These are phyloP conservation scores for Candida glaebosa DNA, from an alignment of 805 yeast genomes.

Conservation along the genomic window DNA sequence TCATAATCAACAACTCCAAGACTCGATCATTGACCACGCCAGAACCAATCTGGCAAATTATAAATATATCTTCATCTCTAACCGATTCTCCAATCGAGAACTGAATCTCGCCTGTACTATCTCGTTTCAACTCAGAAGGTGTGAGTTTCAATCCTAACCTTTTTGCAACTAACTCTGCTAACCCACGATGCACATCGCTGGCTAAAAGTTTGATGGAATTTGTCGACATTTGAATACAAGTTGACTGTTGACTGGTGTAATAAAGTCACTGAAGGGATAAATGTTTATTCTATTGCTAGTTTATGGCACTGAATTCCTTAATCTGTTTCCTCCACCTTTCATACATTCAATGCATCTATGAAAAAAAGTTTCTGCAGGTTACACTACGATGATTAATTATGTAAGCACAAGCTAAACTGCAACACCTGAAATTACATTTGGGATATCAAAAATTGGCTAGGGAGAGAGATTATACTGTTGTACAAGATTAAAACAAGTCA, in stretches of 20 bases:
- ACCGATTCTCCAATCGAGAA: constrained; percentile 74
- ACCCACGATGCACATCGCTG: constrained; percentile 80
- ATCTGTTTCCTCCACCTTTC: neutral
- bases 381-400: constrained; percentile 2
- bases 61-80: constrained; percentile 78
- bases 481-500: constrained; percentile 31
- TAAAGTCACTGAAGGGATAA: no score
- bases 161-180: constrained; percentile 70
- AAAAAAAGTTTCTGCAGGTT: constrained; percentile 4
- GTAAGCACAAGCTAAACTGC: constrained; percentile 2
- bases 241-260: no score
- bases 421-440: neutral
- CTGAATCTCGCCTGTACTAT: constrained; percentile 75
- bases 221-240: constrained; percentile 72
- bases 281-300: no score
- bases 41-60: constrained; percentile 75
- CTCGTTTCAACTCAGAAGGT: constrained; percentile 69
- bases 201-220: constrained; percentile 52
- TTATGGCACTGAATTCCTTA: constrained; percentile 1
- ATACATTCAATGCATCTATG: constrained; percentile 1
- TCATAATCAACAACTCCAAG: constrained; percentile 83
- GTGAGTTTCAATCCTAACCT: constrained; percentile 68
- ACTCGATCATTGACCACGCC: constrained; percentile 81
- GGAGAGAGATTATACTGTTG: constrained; percentile 3
- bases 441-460: neutral